These are phyloP conservation scores for Stemphylium lycopersici DNA, from an alignment of 2,329 filamentous ascomycete species.

Conservation along the genomic window DNA sequence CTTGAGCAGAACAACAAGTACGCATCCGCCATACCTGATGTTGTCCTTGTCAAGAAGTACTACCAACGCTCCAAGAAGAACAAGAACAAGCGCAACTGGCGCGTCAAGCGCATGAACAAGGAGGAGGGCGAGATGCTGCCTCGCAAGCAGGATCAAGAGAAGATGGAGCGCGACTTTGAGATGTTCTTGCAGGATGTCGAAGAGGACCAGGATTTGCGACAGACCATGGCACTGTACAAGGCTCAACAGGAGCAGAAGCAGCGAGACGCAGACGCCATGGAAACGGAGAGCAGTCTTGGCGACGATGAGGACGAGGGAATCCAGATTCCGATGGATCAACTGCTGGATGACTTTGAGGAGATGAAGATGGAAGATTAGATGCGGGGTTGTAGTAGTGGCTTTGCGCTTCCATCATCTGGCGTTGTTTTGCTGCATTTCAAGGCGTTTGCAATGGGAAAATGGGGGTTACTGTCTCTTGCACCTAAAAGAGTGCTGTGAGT, in stretches of 20 bases:
- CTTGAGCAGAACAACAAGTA: constrained; percentile 79
- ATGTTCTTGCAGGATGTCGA: constrained; percentile 97
- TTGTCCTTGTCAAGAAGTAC: constrained; percentile 95
- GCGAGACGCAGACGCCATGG: constrained; percentile 69
- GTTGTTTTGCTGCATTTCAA: constrained; percentile 11
- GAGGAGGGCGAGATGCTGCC: constrained; percentile 88
- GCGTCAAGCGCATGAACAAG: constrained; percentile 88
- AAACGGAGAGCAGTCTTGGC: constrained; percentile 64
- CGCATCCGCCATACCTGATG: constrained; percentile 81
- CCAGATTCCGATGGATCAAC: constrained; percentile 59
- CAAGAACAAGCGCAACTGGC: constrained; percentile 75
- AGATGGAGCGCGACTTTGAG: constrained; percentile 92
- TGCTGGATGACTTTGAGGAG: constrained; percentile 93
- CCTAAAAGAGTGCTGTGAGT: background rate
- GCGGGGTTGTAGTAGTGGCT: background rate
- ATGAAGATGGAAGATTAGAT: constrained; percentile 68
- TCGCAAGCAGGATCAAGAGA: constrained; percentile 85
- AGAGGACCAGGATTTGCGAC: constrained; percentile 86
- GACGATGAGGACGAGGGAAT: constrained; percentile 61
- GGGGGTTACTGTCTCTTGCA: background rate
- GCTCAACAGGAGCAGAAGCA: constrained; percentile 60
- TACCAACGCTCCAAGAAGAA: constrained; percentile 84
- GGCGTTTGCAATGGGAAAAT: constrained; percentile 9
- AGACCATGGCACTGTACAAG: constrained; percentile 87
- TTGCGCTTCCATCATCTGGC: background rate